A percentile compares a stretch with the other conserved stretches of the same genome.
Evolutionary conservation across 352 stramenopile species (phyloP).

Genomic region (Phytophthora nicotianae): DNA sequence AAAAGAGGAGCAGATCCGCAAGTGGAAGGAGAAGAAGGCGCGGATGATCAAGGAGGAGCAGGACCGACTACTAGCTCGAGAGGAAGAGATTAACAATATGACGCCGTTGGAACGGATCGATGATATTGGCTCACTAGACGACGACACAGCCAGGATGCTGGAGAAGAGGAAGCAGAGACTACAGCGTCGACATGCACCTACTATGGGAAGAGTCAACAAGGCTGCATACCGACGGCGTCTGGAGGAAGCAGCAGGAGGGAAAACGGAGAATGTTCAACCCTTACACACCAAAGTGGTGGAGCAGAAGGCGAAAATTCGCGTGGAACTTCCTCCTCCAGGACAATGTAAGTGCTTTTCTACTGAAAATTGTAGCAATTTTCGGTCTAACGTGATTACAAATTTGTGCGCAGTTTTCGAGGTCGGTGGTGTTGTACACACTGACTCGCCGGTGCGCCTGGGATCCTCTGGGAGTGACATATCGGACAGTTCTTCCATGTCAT

Average conservation of each 20-base stretch:
- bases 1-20: conserved; percentile 67
- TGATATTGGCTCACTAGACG: conserved; percentile 69
- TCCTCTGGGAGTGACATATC: conserved; percentile 62
- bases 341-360: conserved; percentile 60
- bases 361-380: neutral
- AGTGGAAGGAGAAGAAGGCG: conserved; percentile 71
- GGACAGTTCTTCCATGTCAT: conserved; percentile 60
- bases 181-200: conserved; percentile 69
- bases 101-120: conserved; percentile 73
- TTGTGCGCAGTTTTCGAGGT: conserved; percentile 59
- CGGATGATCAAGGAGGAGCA: conserved; percentile 61
- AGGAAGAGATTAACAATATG: conserved; percentile 80
- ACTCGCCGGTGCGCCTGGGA: conserved; percentile 27
- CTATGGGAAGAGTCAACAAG: conserved; percentile 77
- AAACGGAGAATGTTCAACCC: conserved; percentile 78
- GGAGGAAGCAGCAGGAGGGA: conserved; percentile 76
- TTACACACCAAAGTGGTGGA: conserved; percentile 69
- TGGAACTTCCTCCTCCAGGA: conserved; percentile 76
- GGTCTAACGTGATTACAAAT: neutral
- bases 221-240: conserved; percentile 73
- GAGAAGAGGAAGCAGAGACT: conserved; percentile 80
- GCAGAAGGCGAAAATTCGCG: conserved; percentile 61
- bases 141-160: conserved; percentile 71
- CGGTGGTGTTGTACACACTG: conserved; percentile 34
- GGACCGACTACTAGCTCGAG: conserved; percentile 53